phyloP scores from a whole-genome alignment of 352 stramenopile genomes.

The Phytophthora chlamydospora region DNA sequence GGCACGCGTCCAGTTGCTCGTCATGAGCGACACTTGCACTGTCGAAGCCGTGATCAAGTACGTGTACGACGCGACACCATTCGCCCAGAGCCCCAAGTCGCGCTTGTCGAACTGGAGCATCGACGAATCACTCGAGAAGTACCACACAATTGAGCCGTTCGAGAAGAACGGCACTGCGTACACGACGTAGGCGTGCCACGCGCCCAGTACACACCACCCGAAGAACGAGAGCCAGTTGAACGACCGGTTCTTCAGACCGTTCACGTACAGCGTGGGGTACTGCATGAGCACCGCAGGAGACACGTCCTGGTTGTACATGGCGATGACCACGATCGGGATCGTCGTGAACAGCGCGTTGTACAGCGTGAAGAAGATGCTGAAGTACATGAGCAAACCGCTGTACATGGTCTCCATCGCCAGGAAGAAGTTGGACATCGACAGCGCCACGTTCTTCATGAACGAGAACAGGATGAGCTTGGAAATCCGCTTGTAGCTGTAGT shows the following conservation, averaged over 20 bases:
- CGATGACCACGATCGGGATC: slow-evolving; percentile 89
- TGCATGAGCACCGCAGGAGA: slow-evolving; percentile 90
- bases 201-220: slow-evolving; percentile 81
- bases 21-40: slow-evolving; percentile 86
- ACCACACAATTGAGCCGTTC: slow-evolving; percentile 86
- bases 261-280: slow-evolving; percentile 89
- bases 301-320: slow-evolving; percentile 92
- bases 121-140: slow-evolving; percentile 65
- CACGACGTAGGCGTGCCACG: slow-evolving; percentile 91
- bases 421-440: slow-evolving; percentile 89
- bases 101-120: slow-evolving; percentile 68
- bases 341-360: slow-evolving; percentile 92
- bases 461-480: slow-evolving; percentile 91
- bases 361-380: slow-evolving; percentile 89
- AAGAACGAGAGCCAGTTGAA: slow-evolving; percentile 92
- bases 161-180: slow-evolving; percentile 86
- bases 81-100: slow-evolving; percentile 80
- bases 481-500: slow-evolving; percentile 92
- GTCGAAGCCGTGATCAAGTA: slow-evolving; percentile 89
- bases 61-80: slow-evolving; percentile 83
- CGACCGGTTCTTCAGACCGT: slow-evolving; percentile 87
- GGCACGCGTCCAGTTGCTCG: slow-evolving; percentile 86
- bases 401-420: slow-evolving; percentile 85
- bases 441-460: slow-evolving; percentile 90
- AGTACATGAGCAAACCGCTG: slow-evolving; percentile 90